Evolutionary conservation across 108 stramenopile genomes (phyloP), one percentile per base, ranked within the genome.

Genomic region (Bacterosira constricta): DNA sequence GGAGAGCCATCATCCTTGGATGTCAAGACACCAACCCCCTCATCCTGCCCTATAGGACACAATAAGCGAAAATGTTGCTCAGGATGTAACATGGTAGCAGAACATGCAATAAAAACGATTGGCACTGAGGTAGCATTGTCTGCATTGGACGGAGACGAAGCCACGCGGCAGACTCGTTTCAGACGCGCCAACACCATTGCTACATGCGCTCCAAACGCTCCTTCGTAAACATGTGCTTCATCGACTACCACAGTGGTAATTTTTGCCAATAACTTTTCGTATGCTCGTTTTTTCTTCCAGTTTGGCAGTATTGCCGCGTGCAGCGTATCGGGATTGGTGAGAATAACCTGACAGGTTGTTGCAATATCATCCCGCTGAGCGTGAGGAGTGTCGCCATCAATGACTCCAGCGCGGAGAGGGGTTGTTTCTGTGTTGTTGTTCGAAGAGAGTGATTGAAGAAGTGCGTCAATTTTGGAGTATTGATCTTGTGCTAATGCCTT

Each of bases 401-500:
- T 80, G 2, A 89, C 83, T 26, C 90, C 87, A 3, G 71, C 71
- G 12, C 73, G 64, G 69, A 94, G 83, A 31, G 50, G 46, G 0
- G 41, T 13, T 2, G 1, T 18, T 51, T 29, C n/a, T 51, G 36
- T 12, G 82, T 73, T 25, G 13, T 39, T 25, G 12, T 15, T 32
- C 12, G 37, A 36, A 11, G 80, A 63, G 30, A 81, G 45, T 5
- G 70, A 63, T 36, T 81, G 45, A 8, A 93, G 35, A 29, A 88
- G 63, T 26, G 64, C 46, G 52, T 64, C 32, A 15, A 97, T 67
- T 64, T 95, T 88, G 15, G 88, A 80, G 17, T 94, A 62, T 83
- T 99, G 98, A 84, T 99, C 98, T 75, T 99, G 97, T 10, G 98
- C 98, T 50, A 99, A 68, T 9, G 98, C 97, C 64, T 99, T 99